Percentiles rank a stretch among this genome's conserved stretches.
Evolutionary conservation across 1,284 basidiomycete genomes (phyloP).

Genomic region (Papiliotrema laurentii): DNA sequence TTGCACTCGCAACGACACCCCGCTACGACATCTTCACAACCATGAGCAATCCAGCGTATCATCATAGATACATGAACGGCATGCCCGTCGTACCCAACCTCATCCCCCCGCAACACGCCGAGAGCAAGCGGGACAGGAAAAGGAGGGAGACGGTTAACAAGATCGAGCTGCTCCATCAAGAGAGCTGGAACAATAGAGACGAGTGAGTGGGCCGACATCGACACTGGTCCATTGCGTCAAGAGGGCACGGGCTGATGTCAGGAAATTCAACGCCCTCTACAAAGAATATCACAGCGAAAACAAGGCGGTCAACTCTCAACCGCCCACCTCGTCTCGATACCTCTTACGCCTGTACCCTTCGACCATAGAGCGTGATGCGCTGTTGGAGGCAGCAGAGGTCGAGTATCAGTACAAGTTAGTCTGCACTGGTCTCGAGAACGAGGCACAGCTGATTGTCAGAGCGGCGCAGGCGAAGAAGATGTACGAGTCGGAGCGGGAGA

Average conservation of each 20-base stretch:
- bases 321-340: conserved; percentile 49
- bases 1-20: too few relatives aligned
- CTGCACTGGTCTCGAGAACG: too few relatives aligned
- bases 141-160: conserved; percentile 52
- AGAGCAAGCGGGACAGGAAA: conserved; percentile 52
- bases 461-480: conserved; percentile 39
- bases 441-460: conserved; percentile 13
- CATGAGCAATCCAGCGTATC: too few relatives aligned
- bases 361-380: conserved; percentile 51
- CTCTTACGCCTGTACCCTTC: conserved; percentile 50
- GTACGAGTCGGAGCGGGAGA: conserved; percentile 51
- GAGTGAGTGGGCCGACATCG: conserved; percentile 49
- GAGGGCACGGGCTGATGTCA: conserved; percentile 8
- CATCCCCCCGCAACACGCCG: conserved; percentile 35
- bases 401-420: conserved; percentile 51
- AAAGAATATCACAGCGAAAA: conserved; percentile 46
- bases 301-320: conserved; percentile 43
- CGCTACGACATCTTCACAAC: too few relatives aligned
- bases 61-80: neutral
- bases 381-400: conserved; percentile 47
- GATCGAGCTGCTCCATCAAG: conserved; percentile 50
- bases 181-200: conserved; percentile 49
- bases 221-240: neutral
- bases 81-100: conserved; percentile 18
- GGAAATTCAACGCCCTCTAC: conserved; percentile 46